A percentile compares a stretch with the other conserved stretches of the same genome.
Conservation (phyloP, 352 stramenopile species). For the Phytopythium aichiense region DNA sequence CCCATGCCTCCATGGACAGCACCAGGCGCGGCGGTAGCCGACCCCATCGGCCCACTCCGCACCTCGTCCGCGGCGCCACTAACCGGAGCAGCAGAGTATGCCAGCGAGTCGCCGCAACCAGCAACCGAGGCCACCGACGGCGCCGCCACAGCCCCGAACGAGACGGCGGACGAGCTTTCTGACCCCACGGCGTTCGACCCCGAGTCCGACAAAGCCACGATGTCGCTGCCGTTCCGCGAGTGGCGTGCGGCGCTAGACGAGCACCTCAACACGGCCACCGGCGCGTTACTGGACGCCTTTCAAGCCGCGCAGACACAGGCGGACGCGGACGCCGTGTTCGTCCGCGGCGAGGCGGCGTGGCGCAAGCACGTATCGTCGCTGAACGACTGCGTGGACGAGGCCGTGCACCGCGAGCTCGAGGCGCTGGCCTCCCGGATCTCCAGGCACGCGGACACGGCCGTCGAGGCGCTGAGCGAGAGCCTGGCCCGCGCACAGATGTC, state of each 20-base stretch:
- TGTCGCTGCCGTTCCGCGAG: constrained; percentile 15
- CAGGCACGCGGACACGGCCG: constrained; percentile 27
- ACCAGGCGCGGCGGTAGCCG: background rate
- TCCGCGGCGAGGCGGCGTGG: constrained; percentile 60
- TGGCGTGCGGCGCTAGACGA: constrained; percentile 37
- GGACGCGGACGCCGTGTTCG: constrained; percentile 49
- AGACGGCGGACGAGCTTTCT: background rate
- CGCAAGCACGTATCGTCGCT: constrained; percentile 44
- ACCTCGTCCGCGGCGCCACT: background rate
- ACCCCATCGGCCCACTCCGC: background rate
- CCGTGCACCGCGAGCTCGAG: constrained; percentile 21
- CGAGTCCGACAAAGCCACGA: background rate
- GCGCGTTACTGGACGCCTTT: constrained; percentile 23
- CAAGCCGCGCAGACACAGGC: constrained; percentile 43
- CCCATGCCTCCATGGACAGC: background rate
- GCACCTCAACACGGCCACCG: constrained; percentile 19
- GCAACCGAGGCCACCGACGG: background rate
- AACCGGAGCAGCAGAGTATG: background rate
- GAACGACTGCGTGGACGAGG: constrained; percentile 44
- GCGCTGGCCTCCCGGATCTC: constrained; percentile 18
- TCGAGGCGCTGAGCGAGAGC: constrained; percentile 32
- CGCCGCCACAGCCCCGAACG: background rate
- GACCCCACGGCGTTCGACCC: background rate
- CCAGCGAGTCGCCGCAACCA: background rate
- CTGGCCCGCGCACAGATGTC: constrained; percentile 29